A percentile compares a stretch with the other conserved stretches of the same genome.
These are phyloP conservation scores for Brassica juncea DNA, from an alignment of 345 rosid genomes.

Conservation along the genomic window DNA sequence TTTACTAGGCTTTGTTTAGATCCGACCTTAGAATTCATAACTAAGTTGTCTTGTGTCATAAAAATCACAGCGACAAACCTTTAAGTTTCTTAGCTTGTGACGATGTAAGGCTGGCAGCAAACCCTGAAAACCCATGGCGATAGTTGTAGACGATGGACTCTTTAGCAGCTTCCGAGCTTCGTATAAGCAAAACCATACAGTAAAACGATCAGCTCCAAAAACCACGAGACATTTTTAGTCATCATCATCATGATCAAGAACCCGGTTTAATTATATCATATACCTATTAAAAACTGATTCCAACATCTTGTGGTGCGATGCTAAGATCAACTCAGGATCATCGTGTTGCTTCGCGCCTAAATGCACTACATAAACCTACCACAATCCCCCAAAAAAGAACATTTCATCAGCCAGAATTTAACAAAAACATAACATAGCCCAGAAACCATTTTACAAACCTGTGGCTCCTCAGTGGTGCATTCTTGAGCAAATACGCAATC, in stretches of 20 bases:
- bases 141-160: conserved; percentile 52
- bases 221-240: neutral
- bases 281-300: conserved; percentile 49
- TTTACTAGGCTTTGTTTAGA: no score
- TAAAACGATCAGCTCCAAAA: neutral
- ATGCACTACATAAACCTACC: conserved; percentile 37
- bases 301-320: conserved; percentile 44
- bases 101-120: conserved; percentile 56
- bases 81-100: conserved; percentile 53
- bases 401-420: conserved; percentile 10
- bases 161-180: conserved; percentile 51
- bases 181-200: conserved; percentile 1
- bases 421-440: neutral
- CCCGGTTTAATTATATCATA: neutral
- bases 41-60: neutral
- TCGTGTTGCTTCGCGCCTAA: conserved; percentile 51
- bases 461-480: conserved; percentile 8
- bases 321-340: conserved; percentile 41
- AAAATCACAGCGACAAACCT: conserved; percentile 28
- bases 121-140: conserved; percentile 61
- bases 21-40: neutral
- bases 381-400: neutral
- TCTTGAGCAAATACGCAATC: conserved; percentile 21
- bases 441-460: conserved; percentile 14
- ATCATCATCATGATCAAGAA: neutral